Evolutionary conservation across 768 basidiomycete species (phyloP).

Genomic region (Leccinum incarnatum): DNA sequence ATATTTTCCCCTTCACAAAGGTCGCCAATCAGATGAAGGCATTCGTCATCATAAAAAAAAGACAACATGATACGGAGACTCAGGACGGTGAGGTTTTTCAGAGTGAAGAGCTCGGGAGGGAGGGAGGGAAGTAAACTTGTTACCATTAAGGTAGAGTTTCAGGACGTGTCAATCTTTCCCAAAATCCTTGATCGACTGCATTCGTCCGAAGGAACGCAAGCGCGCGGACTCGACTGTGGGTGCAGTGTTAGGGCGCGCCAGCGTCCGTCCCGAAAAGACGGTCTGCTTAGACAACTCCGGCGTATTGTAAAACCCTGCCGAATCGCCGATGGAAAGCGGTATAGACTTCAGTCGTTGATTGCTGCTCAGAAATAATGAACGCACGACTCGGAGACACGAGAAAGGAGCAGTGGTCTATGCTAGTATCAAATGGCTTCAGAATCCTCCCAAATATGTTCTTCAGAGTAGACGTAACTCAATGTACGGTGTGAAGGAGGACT

Average conservation of each 20-base stretch:
- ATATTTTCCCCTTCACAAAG: conserved; percentile 49
- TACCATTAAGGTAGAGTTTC: conserved; percentile 54
- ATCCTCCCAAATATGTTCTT: conserved; percentile 48
- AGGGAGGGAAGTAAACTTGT: conserved; percentile 50
- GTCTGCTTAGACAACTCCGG: conserved; percentile 34
- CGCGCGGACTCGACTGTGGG: conserved; percentile 25
- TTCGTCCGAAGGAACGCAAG: conserved; percentile 25
- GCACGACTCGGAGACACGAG: neutral
- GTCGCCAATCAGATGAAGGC: neutral
- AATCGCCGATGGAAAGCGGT: conserved; percentile 44
- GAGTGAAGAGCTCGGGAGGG: conserved; percentile 50
- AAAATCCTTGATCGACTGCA: conserved; percentile 26
- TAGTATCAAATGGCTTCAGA: conserved; percentile 42
- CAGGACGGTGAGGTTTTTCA: conserved; percentile 59
- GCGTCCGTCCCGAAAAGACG: conserved; percentile 22
- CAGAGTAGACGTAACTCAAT: conserved; percentile 25
- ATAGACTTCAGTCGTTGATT: conserved; percentile 45
- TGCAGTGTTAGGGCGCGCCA: conserved; percentile 37
- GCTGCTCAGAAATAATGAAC: conserved; percentile 28
- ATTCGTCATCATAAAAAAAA: neutral
- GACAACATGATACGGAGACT: conserved; percentile 51
- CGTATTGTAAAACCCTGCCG: conserved; percentile 46
- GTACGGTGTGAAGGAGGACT: conserved; percentile 13
- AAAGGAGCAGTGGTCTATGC: conserved; percentile 20
- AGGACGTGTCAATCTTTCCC: conserved; percentile 49